Evolutionary conservation across 345 rosid species (phyloP).

Genomic region (Brassica juncea): DNA sequence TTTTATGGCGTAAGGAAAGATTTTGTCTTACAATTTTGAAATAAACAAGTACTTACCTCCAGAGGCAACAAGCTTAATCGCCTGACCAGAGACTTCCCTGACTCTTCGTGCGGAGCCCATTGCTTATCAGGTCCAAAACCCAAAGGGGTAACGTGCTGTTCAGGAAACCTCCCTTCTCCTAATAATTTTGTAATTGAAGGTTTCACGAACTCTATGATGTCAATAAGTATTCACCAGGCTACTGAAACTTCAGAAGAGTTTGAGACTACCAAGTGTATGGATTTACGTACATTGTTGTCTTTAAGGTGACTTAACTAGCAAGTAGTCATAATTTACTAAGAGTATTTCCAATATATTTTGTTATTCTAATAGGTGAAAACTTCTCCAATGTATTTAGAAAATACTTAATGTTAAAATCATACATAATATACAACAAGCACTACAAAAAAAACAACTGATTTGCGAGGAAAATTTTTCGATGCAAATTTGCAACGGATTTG

Average conservation of each 20-base stretch:
- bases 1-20: slow-evolving; percentile 23
- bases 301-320: too few species aligned
- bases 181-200: background rate
- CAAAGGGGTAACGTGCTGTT: slow-evolving; percentile 30
- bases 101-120: slow-evolving; percentile 19
- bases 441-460: too few species aligned
- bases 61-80: slow-evolving; percentile 9
- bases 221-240: slow-evolving; percentile 14
- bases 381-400: too few species aligned
- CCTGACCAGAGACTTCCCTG: slow-evolving; percentile 21
- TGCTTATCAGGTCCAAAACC: slow-evolving; percentile 10
- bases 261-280: slow-evolving; percentile 13
- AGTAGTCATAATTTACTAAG: too few species aligned
- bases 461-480: too few species aligned
- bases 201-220: slow-evolving; percentile 17
- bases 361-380: too few species aligned
- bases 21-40: background rate
- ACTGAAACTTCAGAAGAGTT: slow-evolving; percentile 14
- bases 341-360: too few species aligned
- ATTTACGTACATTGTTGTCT: too few species aligned
- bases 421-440: too few species aligned
- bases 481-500: too few species aligned
- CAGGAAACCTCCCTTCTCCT: slow-evolving; percentile 4
- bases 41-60: slow-evolving; percentile 15
- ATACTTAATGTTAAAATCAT: too few species aligned